Percentiles rank a stretch among this genome's conserved stretches.
These are phyloP conservation scores for Comarum palustre DNA, from an alignment of 306 rosid genomes.

Conservation along the genomic window DNA sequence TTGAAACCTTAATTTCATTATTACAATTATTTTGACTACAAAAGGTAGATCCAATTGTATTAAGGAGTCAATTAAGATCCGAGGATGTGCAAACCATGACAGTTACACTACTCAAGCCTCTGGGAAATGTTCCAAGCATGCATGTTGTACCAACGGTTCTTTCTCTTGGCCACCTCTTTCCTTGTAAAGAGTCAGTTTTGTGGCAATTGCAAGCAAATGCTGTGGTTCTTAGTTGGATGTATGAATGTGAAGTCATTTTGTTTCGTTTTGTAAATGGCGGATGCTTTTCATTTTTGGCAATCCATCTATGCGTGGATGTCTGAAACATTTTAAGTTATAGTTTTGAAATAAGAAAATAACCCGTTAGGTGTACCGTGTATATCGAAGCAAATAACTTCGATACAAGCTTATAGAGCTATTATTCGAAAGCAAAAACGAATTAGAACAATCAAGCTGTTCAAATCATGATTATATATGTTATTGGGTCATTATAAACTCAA, in stretches of 20 bases:
- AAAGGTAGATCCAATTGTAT: background rate
- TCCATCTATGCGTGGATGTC: too few relatives aligned
- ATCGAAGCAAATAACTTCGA: too few relatives aligned
- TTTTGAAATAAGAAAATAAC: too few relatives aligned
- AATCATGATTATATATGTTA: background rate
- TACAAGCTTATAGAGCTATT: too few relatives aligned
- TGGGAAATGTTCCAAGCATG: background rate
- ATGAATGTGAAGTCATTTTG: background rate
- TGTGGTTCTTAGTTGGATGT: background rate
- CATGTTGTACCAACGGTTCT: background rate
- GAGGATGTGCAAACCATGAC: constrained; percentile 3
- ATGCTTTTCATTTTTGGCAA: too few relatives aligned
- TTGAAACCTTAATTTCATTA: background rate
- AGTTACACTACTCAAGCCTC: background rate
- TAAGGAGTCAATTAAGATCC: too few relatives aligned
- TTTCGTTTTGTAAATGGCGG: too few relatives aligned
- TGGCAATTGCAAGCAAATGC: background rate
- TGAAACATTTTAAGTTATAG: too few relatives aligned
- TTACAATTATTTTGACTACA: background rate
- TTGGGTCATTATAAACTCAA: background rate
- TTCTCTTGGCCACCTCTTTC: background rate
- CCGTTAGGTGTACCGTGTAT: too few relatives aligned
- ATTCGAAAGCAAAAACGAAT: too few relatives aligned
- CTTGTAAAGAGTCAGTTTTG: background rate
- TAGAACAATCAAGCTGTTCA: too few relatives aligned